Evolutionary conservation across 2,329 filamentous ascomycete genomes (phyloP).

Genomic region (Fusarium sublunatum): DNA sequence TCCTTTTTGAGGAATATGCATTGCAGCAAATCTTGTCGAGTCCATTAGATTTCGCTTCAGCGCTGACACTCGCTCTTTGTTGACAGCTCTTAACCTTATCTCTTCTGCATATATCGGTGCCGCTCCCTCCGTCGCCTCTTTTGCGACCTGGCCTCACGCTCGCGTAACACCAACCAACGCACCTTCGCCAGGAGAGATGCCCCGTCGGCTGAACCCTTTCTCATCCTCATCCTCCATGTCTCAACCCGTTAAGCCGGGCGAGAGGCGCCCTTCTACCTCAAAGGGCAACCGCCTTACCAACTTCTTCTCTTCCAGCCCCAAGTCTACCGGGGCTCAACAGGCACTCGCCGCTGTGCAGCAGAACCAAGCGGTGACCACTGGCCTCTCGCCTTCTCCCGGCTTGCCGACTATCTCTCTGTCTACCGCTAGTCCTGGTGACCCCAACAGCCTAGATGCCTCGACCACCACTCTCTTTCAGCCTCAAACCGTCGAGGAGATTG

Average conservation of each 20-base stretch:
- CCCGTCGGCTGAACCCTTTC: conserved; percentile 70
- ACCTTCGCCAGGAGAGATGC: conserved; percentile 60
- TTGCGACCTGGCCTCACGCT: conserved; percentile 17
- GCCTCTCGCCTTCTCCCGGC: conserved; percentile 78
- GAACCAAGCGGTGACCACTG: conserved; percentile 61
- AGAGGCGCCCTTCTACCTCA: conserved; percentile 69
- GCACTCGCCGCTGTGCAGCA: conserved; percentile 76
- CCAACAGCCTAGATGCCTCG: conserved; percentile 75
- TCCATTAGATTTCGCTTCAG: conserved; percentile 14
- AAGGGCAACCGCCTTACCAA: conserved; percentile 83
- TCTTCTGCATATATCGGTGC: conserved; percentile 5
- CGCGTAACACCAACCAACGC: conserved; percentile 22
- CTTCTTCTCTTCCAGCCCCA: conserved; percentile 84
- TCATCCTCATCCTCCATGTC: conserved; percentile 61
- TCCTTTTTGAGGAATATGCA: conserved; percentile 32
- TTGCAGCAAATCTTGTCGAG: conserved; percentile 22
- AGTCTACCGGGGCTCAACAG: conserved; percentile 75
- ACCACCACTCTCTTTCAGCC: conserved; percentile 88
- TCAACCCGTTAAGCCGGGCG: conserved; percentile 61
- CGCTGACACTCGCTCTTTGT: conserved; percentile 29
- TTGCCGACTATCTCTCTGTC: conserved; percentile 93
- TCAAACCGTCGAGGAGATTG: conserved; percentile 83
- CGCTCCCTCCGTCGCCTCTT: conserved; percentile 13
- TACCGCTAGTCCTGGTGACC: conserved; percentile 81
- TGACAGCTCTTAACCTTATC: conserved; percentile 12